Evolutionary conservation across 257 asterid genomes (phyloP).

Genomic region (Catharanthus roseus): DNA sequence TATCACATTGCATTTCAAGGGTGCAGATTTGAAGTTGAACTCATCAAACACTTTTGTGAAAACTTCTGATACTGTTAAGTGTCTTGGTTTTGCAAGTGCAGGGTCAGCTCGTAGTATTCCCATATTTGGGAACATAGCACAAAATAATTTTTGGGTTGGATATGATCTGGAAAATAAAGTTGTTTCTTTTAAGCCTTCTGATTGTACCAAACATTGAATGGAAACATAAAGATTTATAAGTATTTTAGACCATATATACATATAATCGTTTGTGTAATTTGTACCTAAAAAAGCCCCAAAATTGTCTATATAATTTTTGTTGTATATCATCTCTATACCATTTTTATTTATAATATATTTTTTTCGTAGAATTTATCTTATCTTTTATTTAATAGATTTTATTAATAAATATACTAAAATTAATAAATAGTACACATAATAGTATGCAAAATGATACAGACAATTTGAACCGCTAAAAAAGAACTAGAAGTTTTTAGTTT

Average conservation of each 20-base stretch:
- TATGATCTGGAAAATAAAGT: slow-evolving; percentile 15
- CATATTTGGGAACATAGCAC: slow-evolving; percentile 36
- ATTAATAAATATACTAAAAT: no score
- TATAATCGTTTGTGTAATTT: no score
- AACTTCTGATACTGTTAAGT: slow-evolving; percentile 16
- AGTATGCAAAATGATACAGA: no score
- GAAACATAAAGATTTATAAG: background rate
- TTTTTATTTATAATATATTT: no score
- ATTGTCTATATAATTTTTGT: no score
- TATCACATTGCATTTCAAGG: slow-evolving; percentile 42
- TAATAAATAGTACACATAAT: no score
- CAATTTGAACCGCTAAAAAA: no score
- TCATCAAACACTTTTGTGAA: slow-evolving; percentile 25
- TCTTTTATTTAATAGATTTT: no score
- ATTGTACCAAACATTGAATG: slow-evolving; percentile 11
- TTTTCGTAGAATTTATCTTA: no score
- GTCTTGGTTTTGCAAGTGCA: slow-evolving; percentile 38
- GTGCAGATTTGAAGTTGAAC: slow-evolving; percentile 51
- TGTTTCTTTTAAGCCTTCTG: slow-evolving; percentile 15
- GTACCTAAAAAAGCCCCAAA: no score
- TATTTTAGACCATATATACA: background rate
- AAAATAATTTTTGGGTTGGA: slow-evolving; percentile 20
- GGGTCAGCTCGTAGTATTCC: background rate
- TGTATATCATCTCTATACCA: no score
- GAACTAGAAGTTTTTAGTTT: no score